Evolutionary conservation across 148 eudicot species (phyloP).

Genomic region (Amaranthus palmeri): DNA sequence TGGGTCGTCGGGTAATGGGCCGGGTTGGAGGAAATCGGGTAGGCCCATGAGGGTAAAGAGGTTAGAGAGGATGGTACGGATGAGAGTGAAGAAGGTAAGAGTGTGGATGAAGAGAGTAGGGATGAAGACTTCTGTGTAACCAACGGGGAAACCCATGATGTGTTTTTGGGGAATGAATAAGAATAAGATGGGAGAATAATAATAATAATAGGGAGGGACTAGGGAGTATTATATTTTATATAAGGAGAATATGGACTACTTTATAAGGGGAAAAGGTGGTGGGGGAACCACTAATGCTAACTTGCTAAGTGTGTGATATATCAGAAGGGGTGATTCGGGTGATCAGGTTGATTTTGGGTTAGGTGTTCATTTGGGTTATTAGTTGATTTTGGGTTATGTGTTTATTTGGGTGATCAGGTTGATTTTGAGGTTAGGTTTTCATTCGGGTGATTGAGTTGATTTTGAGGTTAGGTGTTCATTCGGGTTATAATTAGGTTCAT

Average conservation of each 20-base stretch:
- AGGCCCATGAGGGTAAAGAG: conserved; percentile 21
- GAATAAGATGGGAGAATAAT: neutral
- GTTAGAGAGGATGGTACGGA: conserved; percentile 19
- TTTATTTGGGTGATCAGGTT: no score
- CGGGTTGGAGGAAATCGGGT: conserved; percentile 18
- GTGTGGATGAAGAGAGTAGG: conserved; percentile 34
- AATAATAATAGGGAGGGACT: neutral
- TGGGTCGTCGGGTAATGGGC: neutral
- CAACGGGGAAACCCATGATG: conserved; percentile 33
- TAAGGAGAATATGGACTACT: neutral
- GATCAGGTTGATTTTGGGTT: neutral
- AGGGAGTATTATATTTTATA: conserved; percentile 8
- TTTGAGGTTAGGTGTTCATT: no score
- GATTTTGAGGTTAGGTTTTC: no score
- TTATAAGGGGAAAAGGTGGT: neutral
- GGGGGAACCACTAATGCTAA: neutral
- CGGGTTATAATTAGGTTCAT: no score
- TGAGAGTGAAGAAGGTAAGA: conserved; percentile 17
- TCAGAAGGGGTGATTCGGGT: neutral
- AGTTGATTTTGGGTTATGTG: no score
- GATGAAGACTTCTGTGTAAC: conserved; percentile 31
- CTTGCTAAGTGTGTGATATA: neutral
- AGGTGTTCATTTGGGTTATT: no score
- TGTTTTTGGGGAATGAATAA: neutral
- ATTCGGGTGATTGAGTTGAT: no score